Percentiles rank a stretch among this genome's conserved stretches.
Conservation (phyloP, 331 rosid species). For the Spiraea crenata region DNA sequence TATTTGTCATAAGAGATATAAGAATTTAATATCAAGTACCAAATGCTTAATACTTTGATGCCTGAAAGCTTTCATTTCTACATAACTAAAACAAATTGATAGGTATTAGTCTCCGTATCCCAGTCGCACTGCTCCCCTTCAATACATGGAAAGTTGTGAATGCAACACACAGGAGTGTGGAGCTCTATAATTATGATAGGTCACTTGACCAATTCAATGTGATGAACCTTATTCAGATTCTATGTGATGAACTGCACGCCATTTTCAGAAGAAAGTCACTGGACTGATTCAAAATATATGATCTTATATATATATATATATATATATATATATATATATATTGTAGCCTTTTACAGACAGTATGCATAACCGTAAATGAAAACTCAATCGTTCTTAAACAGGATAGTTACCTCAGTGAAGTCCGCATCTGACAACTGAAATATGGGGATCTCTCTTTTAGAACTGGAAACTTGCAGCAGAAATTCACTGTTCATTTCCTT, state of each 20-base stretch:
- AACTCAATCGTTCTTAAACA: neutral
- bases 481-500: slow-evolving; percentile 18
- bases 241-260: too few relatives aligned
- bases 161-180: neutral
- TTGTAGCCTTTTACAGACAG: neutral
- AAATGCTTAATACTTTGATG: neutral
- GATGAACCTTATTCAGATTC: too few relatives aligned
- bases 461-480: slow-evolving; percentile 55
- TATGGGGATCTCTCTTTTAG: slow-evolving; percentile 32
- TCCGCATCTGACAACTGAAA: slow-evolving; percentile 52
- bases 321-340: too few relatives aligned
- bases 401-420: slow-evolving; percentile 50
- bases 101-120: neutral
- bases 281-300: too few relatives aligned
- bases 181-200: neutral
- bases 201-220: too few relatives aligned
- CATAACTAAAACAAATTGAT: neutral
- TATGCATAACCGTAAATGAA: neutral
- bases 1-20: neutral
- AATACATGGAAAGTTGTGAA: neutral
- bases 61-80: neutral
- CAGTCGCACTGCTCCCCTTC: neutral
- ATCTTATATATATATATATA: too few relatives aligned
- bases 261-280: too few relatives aligned
- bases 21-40: slow-evolving; percentile 1